phyloP scores from a whole-genome alignment of 768 basidiomycete genomes.

The Mycena latifolia region DNA sequence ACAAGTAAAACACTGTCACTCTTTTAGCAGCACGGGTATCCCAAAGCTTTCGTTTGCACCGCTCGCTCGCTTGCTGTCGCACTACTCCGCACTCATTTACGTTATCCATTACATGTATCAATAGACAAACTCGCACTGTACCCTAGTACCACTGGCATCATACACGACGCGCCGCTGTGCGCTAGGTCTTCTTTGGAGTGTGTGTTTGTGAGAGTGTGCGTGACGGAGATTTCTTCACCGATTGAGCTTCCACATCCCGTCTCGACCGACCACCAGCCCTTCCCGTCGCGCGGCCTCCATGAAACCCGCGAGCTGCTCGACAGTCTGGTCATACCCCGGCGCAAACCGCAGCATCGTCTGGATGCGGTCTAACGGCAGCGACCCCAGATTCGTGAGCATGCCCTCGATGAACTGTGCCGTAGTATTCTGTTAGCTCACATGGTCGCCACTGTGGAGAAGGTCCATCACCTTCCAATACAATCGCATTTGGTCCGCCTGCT shows the following conservation, averaged over 20 bases:
- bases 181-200: constrained; percentile 34
- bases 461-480: constrained; percentile 85
- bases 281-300: constrained; percentile 87
- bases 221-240: constrained; percentile 10
- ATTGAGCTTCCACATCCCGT: constrained; percentile 76
- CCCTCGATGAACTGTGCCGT: constrained; percentile 83
- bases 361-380: constrained; percentile 83
- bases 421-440: constrained; percentile 10
- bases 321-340: constrained; percentile 82
- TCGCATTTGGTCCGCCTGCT: constrained; percentile 87
- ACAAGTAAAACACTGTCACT: constrained; percentile 54
- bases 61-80: constrained; percentile 18
- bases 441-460: constrained; percentile 7
- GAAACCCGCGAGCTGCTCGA: constrained; percentile 83
- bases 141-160: constrained; percentile 51
- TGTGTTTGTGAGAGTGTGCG: background rate
- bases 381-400: constrained; percentile 90
- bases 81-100: constrained; percentile 35
- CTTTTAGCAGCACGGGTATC: constrained; percentile 40
- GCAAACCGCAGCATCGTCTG: constrained; percentile 90
- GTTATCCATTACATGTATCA: constrained; percentile 50
- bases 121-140: constrained; percentile 40
- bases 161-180: constrained; percentile 48
- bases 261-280: constrained; percentile 76
- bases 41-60: constrained; percentile 31